A percentile compares a stretch with the other conserved stretches of the same genome.
Conservation (phyloP, 257 asterid species). For the Solanum rostratum region DNA sequence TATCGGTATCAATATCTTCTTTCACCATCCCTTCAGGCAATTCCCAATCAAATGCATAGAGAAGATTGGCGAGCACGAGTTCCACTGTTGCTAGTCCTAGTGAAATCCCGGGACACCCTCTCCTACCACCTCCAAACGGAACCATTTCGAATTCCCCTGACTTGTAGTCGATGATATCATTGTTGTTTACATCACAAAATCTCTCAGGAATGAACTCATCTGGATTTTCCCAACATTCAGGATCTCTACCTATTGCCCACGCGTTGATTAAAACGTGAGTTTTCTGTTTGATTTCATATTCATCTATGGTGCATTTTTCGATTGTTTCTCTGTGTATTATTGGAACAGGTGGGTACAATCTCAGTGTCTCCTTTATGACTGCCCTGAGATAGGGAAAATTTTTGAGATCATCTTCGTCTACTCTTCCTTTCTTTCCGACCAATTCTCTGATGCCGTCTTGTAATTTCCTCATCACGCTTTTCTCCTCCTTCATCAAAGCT, state of each 20-base stretch:
- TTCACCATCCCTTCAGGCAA: neutral
- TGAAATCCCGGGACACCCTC: neutral
- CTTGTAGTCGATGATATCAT: neutral
- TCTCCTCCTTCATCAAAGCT: neutral
- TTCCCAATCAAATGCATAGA: neutral
- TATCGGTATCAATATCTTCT: neutral
- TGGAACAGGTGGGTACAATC: neutral
- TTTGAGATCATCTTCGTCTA: neutral
- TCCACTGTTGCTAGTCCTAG: neutral
- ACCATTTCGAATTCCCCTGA: neutral
- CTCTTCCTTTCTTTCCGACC: neutral
- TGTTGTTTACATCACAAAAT: neutral
- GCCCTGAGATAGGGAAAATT: neutral
- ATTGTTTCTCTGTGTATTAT: neutral
- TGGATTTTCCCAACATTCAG: neutral
- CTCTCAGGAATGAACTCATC: neutral
- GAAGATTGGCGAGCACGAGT: neutral
- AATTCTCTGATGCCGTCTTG: neutral
- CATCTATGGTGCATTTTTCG: neutral
- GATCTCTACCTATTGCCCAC: neutral
- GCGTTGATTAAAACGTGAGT: neutral
- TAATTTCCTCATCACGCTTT: neutral
- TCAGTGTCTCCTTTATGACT: neutral
- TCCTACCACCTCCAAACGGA: neutral
- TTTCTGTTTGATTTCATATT: neutral